Conservation (phyloP, 331 rosid species). For the Dryas integrifolia region DNA sequence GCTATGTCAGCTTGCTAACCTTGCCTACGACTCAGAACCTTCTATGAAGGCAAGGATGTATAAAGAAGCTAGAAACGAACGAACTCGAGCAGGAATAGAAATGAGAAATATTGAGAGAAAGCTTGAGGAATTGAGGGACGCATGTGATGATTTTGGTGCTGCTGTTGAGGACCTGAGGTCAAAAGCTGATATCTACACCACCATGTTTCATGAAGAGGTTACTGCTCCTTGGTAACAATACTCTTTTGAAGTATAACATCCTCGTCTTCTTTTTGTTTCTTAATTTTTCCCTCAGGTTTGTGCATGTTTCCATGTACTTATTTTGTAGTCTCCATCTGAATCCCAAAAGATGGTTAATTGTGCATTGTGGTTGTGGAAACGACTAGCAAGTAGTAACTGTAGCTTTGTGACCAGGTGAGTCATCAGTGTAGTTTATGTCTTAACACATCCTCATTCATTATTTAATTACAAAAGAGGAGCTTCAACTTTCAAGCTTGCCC, state of each 20-base stretch:
- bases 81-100: constrained; percentile 42
- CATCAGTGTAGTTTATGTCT: background rate
- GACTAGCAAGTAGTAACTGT: background rate
- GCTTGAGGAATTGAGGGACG: constrained; percentile 64
- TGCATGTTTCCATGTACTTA: background rate
- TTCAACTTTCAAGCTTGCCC: no score
- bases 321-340: background rate
- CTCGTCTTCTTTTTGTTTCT: background rate
- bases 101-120: constrained; percentile 59
- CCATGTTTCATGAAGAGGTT: constrained; percentile 48
- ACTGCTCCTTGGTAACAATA: constrained; percentile 57
- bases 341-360: constrained; percentile 9
- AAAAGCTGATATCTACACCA: constrained; percentile 51
- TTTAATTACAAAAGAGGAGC: background rate
- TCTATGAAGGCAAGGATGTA: constrained; percentile 42
- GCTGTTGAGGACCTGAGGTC: constrained; percentile 55
- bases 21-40: constrained; percentile 50
- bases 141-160: constrained; percentile 56
- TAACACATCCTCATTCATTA: background rate
- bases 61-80: constrained; percentile 40
- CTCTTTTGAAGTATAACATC: constrained; percentile 5
- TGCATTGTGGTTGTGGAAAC: constrained; percentile 13
- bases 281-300: background rate
- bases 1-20: constrained; percentile 47
- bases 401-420: background rate